Base-by-base conservation (phyloP, 2,329 filamentous ascomycete species). In the Aspergillus sp. region DNA sequence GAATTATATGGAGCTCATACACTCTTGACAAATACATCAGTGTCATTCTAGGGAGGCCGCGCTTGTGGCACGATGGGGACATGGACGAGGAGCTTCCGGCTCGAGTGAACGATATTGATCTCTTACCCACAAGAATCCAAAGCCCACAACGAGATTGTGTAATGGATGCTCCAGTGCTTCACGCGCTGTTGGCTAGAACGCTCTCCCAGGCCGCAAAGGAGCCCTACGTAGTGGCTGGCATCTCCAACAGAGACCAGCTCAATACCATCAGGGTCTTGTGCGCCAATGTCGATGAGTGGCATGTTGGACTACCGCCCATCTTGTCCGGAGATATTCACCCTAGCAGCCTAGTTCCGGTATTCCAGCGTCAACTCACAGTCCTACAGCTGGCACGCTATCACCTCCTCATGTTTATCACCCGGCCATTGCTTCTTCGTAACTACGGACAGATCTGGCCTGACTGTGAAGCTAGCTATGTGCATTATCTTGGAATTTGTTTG, bases 51-150 rank as follows among this genome's bases (percentile, higher is more conserved):
- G 75, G 75, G 4, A 64, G 74, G 11, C 74, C 75, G 8, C 62
- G 70, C 2, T 56, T 76, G 9, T 66, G 76, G 25, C 68, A 74
- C 19, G 68, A 76, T 12, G 69, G 72, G 17, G 66, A 68, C 25
- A 14, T 86, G 37, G 83, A 86, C 54, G 83, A 86, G 55, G 77
- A 79, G 1, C 77, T 82, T n/a, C 84, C 83, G 2, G 55, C 59
- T 3, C 40, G 59, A 21, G 55, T 59, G 11, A 63, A 63, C 46
- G 66, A 68, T 12, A 56, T 62, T 14, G 61, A 64, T 11, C 55
- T 66, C n/a, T 55, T 59, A 1, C 19, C 54, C 1, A 51, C 48
- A 11, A 33, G 23, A 9, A 57, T 44, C 17, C 37, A 37, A 11
- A 31, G 55, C 1, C 46, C 52, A 2, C 61, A 57, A 9, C 55